Evolutionary conservation across 2,329 filamentous ascomycete species (phyloP), one percentile per base, ranked within the genome.

Genomic region (Coniochaeta hoffmannii): DNA sequence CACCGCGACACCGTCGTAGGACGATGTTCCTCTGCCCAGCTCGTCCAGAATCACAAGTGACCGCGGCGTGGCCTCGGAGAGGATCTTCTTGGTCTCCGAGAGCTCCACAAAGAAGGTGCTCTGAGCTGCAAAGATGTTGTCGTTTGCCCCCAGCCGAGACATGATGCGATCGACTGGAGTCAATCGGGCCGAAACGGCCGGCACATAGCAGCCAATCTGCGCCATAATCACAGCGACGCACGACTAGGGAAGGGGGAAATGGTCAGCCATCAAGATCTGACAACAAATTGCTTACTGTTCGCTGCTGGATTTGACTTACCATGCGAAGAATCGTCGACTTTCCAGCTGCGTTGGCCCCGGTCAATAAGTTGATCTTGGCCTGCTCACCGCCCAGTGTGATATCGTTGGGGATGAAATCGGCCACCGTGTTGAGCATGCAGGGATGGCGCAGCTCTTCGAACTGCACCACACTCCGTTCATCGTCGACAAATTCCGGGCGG

Each of bases 61-160:
- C 11, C 93, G 89, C 0, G 93, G 88, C 0, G 93, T 97, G 0
- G 94, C 94, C 73, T 97, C 94, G 0, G 90, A 85, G 1, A 99
- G 79, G 53, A 99, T 99, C 78, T 97, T 97, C 76, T 97, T 96
- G 0, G 94, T 99, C 70, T 99, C 94, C 0, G 91, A 92, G 1
- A 99, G 77, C 71, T 99, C 94, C 28, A 99, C 93, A 66, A 99
- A 97, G 77, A 99, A 99, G 2, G 94, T 99, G 14, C 90, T 96
- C 70, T 99, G 94, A 0, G 93, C 90, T 1, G 93, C 94, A 68
- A 99, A 97, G 64, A 99, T 99, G 71, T 97, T 97, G 82, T 99
- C 94, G 66, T 97, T 96, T 50, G 94, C 94, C 10, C 94, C 94
- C 0, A 99, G 83, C 49, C 94, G 90, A 10, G 93, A 97, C 94